Evolutionary conservation across 129 eudicot genomes (phyloP), one percentile per base, ranked within the genome.

Genomic region (Solidago caesia): DNA sequence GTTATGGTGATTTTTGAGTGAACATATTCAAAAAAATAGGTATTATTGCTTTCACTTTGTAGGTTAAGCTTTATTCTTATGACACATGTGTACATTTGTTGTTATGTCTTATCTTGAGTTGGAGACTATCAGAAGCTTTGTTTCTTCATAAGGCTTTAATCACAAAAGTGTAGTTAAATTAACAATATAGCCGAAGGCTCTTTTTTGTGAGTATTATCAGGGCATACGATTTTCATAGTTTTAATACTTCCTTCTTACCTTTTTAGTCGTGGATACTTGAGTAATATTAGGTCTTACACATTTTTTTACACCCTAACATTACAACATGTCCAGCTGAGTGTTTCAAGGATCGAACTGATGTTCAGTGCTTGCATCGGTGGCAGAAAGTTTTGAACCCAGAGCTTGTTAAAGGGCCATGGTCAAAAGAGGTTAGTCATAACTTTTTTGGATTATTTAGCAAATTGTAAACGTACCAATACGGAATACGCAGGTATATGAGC

Each of bases 311-410:
- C 16, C 41, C 57, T 67, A 74, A 75, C 72, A 73, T 77, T 47
- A 67, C 65, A 25, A 55, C 69, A 16, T 82, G 64, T 84, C 76
- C 76, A 94, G 99, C 99, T 72, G 99, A 94, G 64, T 91, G 97
- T 82, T 94, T 94, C 85, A 91, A 87, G 87, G 97, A 94, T 43
- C 82, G 97, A 81, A 94, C 99, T 29, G 97, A 94, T 85, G 99
- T 94, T 39, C 99, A 94, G 80, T 94, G 99, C 93, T 80, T 94
- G 61, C 99, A 94, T 81, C 85, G 99, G 68, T 94, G 98, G 99
- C 99, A 94, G 82, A 92, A 92, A 76, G 98, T 92, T 80, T 87
- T 92, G 55, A 90, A 94, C 77, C 99, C 99, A 13, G 99, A 94
- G 43, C 99, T 94, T 73, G 86, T 94, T 70, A 94, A 94, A 85